These are phyloP conservation scores for Cladorrhinum sp. DNA, from an alignment of 2,329 filamentous ascomycete species.

Conservation along the genomic window DNA sequence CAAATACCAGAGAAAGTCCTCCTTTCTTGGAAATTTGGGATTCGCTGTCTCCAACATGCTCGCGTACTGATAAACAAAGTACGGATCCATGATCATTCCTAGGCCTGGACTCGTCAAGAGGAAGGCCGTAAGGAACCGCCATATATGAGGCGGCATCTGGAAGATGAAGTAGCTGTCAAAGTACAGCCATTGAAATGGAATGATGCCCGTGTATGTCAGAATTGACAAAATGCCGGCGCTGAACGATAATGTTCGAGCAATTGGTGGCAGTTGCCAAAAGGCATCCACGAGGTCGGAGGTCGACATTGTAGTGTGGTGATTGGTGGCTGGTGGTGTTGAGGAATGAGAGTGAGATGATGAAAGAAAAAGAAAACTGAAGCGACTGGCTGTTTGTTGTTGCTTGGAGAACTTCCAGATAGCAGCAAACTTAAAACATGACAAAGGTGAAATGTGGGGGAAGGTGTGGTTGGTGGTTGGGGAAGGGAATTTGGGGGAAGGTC, in stretches of 20 bases:
- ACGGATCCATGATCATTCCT: slow-evolving; percentile 67
- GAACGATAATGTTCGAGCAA: slow-evolving; percentile 61
- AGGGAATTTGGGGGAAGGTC: slow-evolving; percentile 13
- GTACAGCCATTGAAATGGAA: slow-evolving; percentile 50
- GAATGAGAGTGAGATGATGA: not conserved
- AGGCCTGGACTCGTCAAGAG: slow-evolving; percentile 40
- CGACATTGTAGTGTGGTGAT: slow-evolving; percentile 23
- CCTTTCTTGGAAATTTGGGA: slow-evolving; percentile 68
- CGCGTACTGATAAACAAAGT: slow-evolving; percentile 75
- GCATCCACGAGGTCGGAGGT: slow-evolving; percentile 37
- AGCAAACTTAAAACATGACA: slow-evolving; percentile 11
- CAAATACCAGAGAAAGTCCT: slow-evolving; percentile 78
- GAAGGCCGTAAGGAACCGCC: slow-evolving; percentile 44
- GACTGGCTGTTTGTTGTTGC: slow-evolving; percentile 10
- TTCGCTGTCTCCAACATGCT: slow-evolving; percentile 70
- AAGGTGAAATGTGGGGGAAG: slow-evolving; percentile 16
- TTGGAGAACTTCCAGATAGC: slow-evolving; percentile 18
- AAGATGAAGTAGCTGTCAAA: slow-evolving; percentile 55
- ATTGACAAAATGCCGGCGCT: slow-evolving; percentile 62
- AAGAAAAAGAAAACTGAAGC: slow-evolving; percentile 1
- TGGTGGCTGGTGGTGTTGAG: slow-evolving; percentile 8
- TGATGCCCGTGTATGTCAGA: slow-evolving; percentile 55
- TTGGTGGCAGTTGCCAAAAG: slow-evolving; percentile 41
- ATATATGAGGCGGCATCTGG: slow-evolving; percentile 49
- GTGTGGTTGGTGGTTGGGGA: slow-evolving; percentile 4